Conservation (phyloP, 163 green algal genomes). For the Scenedesmus sp. region DNA sequence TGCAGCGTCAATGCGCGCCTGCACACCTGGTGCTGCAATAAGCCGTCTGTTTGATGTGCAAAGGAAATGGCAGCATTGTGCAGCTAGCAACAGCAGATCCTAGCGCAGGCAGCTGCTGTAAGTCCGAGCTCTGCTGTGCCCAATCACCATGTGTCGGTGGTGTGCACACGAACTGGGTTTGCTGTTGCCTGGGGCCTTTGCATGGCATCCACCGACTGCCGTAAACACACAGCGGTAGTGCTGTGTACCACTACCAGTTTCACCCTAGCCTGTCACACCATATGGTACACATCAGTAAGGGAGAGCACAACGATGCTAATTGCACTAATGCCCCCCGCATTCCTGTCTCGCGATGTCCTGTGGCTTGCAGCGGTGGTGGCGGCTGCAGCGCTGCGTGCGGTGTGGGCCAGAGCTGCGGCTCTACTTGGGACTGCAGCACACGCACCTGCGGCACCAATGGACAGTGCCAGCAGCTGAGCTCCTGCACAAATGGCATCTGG, state of each 20-base stretch:
- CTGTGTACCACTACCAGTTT: too few species aligned
- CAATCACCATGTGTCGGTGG: too few species aligned
- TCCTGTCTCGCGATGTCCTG: neutral
- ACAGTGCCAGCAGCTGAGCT: neutral
- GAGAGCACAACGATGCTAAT: neutral
- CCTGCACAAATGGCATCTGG: conserved; percentile 20
- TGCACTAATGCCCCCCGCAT: neutral
- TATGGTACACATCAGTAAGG: too few species aligned
- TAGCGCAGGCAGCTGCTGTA: too few species aligned
- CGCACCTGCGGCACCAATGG: conserved; percentile 11
- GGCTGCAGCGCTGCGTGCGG: conserved; percentile 29
- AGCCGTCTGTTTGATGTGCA: neutral
- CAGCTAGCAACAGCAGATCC: neutral
- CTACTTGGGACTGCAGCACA: conserved; percentile 30
- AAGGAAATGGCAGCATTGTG: too few species aligned
- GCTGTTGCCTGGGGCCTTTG: too few species aligned
- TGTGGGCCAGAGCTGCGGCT: conserved; percentile 14
- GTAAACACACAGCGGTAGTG: too few species aligned
- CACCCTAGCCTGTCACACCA: too few species aligned
- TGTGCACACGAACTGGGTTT: too few species aligned
- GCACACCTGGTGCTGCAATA: neutral
- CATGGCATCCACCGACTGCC: too few species aligned
- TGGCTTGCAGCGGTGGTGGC: conserved; percentile 19
- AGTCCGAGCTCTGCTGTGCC: too few species aligned
- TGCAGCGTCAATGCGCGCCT: neutral